These are phyloP conservation scores for Nasturtium officinale DNA, from an alignment of 345 rosid genomes.

Conservation along the genomic window DNA sequence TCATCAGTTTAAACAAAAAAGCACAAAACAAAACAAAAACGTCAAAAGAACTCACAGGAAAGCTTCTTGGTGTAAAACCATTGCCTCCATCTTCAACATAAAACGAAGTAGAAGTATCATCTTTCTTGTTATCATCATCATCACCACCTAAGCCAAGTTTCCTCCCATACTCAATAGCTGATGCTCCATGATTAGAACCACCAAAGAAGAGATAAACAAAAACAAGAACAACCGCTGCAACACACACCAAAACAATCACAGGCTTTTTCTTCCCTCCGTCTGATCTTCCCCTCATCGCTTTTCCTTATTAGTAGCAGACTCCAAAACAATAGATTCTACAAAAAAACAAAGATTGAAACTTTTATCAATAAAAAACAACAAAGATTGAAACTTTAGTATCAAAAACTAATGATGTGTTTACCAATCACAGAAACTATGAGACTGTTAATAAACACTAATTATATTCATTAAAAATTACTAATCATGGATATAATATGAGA, in stretches of 20 bases:
- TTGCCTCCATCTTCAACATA: constrained; percentile 41
- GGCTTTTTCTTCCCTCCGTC: constrained; percentile 88
- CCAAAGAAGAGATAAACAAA: constrained; percentile 73
- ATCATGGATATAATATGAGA: constrained; percentile 19
- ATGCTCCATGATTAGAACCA: constrained; percentile 58
- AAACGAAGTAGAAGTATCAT: constrained; percentile 53
- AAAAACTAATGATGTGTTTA: too few species aligned
- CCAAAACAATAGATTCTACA: constrained; percentile 32
- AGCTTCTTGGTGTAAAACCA: constrained; percentile 62
- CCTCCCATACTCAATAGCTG: constrained; percentile 85
- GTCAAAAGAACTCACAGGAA: constrained; percentile 63
- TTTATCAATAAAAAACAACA: too few species aligned
- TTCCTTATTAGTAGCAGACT: constrained; percentile 21
- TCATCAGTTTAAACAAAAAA: background rate
- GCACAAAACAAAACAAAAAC: too few species aligned
- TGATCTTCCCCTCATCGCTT: constrained; percentile 82
- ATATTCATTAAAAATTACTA: background rate
- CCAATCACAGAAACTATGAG: too few species aligned
- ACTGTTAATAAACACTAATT: too few species aligned
- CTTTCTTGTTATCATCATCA: constrained; percentile 69
- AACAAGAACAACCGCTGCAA: constrained; percentile 59
- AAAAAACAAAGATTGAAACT: background rate
- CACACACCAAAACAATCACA: constrained; percentile 57
- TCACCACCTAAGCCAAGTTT: constrained; percentile 87
- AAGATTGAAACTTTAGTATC: background rate